Evolutionary conservation across 2,329 filamentous ascomycete species (phyloP), one percentile per base, ranked within the genome.

Genomic region (Fusarium sacchari): DNA sequence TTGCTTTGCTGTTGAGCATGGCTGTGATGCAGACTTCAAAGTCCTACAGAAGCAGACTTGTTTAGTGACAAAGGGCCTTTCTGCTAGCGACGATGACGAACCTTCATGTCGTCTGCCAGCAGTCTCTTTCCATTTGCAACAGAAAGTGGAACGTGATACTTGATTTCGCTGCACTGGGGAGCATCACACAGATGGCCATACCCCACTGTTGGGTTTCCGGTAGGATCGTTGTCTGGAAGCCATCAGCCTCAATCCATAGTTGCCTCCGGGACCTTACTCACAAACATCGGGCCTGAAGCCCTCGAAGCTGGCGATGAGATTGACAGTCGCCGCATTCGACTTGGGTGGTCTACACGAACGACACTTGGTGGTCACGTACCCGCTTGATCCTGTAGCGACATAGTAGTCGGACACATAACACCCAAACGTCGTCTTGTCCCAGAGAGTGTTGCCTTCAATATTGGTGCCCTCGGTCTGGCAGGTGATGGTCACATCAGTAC

Each of bases 171-270:
- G 77, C 86, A 88, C 18, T 74, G 78, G 13, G 77, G 68, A 14
- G 82, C 79, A 39, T 76, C 66, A 78, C 86, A 88, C 15, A 86
- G 80, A 73, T 88, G 87, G 22, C 86, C 86, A 68, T 87, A 87
- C 7, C 86, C 86, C 1, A 88, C 83, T 8, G 85, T 88, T 1
- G 85, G 84, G 32, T 84, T 79, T 34, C 85, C 85, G 49, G 83
- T 82, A 24, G 85, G 83, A 66, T 88, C 86, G 20, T 56, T 70
- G 60, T 79, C 77, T 77, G 10, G 7, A 8, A 8, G 18, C 7
- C 1, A 7, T 30, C 3, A n/a, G 28, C 18, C 10, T 39, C 6
- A 26, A 9, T 7, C 7, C 4, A 15, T 8, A 7, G 15, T 17
- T 15, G 12, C 6, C 10, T 9, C 7, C 7, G 5, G 14, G 2